Evolutionary conservation across 805 yeast species (phyloP), one percentile per base, ranked within the genome.

Genomic region (Nakazawaea siamensis): DNA sequence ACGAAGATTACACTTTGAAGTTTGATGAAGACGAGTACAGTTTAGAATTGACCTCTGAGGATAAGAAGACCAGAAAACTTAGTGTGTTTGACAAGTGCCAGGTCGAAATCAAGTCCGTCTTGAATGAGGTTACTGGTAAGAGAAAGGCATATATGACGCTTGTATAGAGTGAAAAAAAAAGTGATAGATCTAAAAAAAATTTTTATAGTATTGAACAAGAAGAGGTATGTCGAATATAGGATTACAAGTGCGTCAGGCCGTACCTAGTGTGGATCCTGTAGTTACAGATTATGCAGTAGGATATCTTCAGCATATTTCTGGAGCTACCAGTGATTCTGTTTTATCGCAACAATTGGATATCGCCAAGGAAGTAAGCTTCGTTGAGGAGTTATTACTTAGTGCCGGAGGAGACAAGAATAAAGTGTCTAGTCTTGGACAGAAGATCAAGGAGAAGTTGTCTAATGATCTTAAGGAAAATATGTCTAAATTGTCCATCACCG

Each of bases 201-300:
- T n/a, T n/a, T n/a, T n/a, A n/a, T n/a, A n/a, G n/a, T n/a, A n/a
- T n/a, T n/a, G n/a, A n/a, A n/a, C n/a, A n/a, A n/a, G n/a, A n/a
- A n/a, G n/a, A n/a, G n/a, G n/a, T n/a, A 58, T 58, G 64, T 55
- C 63, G 12, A 57, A 51, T 36, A 40, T 54, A 21, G 60, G 60
- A 16, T 43, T 55, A 17, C 86, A 81, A 52, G 76, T 88, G 6
- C 80, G 95, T 42, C 84, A 80, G 55, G 90, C 95, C 0, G 92
- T 79, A 3, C 88, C 95, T 3, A 66, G 81, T 0, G 70, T 92
- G 30, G 98, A 92, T 50, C 79, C 88, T 1, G 75, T 87, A 9
- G 95, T 92, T 14, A 70, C 80, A 1, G 92, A 87, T 42, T 92
- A 92, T 54, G 94, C 95, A 3, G 80, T 80, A 25, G 98, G 98